Evolutionary conservation across 2,329 filamentous ascomycete genomes (phyloP).

Genomic region (Cercospora sp.): DNA sequence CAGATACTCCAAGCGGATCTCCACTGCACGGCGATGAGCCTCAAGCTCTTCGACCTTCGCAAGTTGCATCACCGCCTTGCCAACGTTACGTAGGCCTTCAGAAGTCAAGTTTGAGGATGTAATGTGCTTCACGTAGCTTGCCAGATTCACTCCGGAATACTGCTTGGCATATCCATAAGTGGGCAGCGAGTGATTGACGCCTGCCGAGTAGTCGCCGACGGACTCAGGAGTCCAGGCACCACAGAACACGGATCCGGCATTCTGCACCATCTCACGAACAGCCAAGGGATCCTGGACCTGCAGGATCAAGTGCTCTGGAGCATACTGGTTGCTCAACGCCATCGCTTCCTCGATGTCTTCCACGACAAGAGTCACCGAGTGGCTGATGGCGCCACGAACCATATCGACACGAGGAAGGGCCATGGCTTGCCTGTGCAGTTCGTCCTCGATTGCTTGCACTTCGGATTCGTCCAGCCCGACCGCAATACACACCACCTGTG

Average conservation of each 20-base stretch:
- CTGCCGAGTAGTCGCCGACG: conserved; percentile 96
- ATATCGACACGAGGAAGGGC: conserved; percentile 90
- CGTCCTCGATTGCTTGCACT: conserved; percentile 82
- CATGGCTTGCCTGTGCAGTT: conserved; percentile 83
- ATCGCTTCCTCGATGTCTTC: conserved; percentile 74
- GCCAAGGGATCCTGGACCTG: conserved; percentile 77
- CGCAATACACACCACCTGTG: conserved; percentile 88
- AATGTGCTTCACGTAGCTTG: conserved; percentile 96
- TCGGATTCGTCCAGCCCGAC: conserved; percentile 73
- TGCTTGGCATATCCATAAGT: conserved; percentile 98
- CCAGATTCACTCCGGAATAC: conserved; percentile 95
- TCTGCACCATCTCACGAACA: conserved; percentile 77
- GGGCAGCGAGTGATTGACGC: conserved; percentile 94
- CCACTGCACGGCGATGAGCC: conserved; percentile 78
- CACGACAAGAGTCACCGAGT: conserved; percentile 83
- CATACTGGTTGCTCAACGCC: conserved; percentile 87
- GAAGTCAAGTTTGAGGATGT: conserved; percentile 88
- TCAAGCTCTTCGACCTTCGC: conserved; percentile 93
- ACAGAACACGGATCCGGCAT: conserved; percentile 94
- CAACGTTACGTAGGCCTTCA: conserved; percentile 82
- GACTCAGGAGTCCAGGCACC: conserved; percentile 96
- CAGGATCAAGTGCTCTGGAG: conserved; percentile 93
- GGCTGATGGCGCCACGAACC: conserved; percentile 82
- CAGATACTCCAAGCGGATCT: conserved; percentile 56
- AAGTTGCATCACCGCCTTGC: conserved; percentile 87